A percentile compares a stretch with the other conserved stretches of the same genome.
These are phyloP conservation scores for Vanilla planifolia DNA, from an alignment of 106 monocot species.

Conservation along the genomic window DNA sequence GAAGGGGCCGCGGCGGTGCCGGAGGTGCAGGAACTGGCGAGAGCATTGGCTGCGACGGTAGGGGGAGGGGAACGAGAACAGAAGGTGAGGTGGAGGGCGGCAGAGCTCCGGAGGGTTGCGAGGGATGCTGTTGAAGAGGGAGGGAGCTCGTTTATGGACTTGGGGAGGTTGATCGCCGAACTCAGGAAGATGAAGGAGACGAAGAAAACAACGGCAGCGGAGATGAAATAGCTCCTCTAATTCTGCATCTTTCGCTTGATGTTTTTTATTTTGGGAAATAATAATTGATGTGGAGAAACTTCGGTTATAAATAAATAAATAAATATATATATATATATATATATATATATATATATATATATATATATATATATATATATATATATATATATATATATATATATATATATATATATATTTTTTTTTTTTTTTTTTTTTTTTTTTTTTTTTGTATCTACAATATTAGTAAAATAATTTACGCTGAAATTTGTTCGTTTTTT, in stretches of 20 bases:
- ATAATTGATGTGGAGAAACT: no score
- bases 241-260: no score
- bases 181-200: background rate
- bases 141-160: constrained; percentile 19
- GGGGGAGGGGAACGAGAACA: background rate
- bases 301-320: background rate
- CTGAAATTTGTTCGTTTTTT: no score
- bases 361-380: background rate
- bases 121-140: constrained; percentile 9
- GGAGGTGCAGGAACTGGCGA: constrained; percentile 13
- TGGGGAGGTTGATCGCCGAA: constrained; percentile 9
- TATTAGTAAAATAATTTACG: background rate
- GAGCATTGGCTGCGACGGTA: background rate
- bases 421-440: background rate
- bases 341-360: background rate
- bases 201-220: background rate
- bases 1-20: constrained; percentile 19
- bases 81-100: background rate
- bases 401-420: background rate
- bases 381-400: background rate
- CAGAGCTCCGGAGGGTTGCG: constrained; percentile 10
- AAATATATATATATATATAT: background rate
- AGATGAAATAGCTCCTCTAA: no score
- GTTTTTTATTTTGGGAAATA: no score
- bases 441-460: no score